Conservation (phyloP, 2,329 filamentous ascomycete species). For the Cytospora mali region DNA sequence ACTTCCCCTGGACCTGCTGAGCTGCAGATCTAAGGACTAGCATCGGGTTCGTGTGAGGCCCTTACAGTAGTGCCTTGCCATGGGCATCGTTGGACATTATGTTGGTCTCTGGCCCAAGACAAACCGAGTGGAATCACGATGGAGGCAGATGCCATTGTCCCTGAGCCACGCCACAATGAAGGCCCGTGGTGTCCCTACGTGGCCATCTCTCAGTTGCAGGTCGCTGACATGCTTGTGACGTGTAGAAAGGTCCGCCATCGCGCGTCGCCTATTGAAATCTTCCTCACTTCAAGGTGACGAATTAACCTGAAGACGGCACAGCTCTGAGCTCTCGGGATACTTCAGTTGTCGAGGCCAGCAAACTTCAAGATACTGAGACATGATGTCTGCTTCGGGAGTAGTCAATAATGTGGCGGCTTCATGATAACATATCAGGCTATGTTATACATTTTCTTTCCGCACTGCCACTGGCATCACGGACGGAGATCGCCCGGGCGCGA, state of each 20-base stretch:
- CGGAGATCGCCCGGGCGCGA: constrained; percentile 16
- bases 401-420: not conserved
- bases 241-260: not conserved
- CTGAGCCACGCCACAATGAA: not conserved
- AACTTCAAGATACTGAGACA: not conserved
- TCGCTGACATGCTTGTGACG: not conserved
- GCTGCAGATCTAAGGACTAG: not conserved
- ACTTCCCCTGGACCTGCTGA: not conserved
- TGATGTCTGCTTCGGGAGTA: not conserved
- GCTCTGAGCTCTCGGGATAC: too few relatives aligned
- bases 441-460: constrained; percentile 8
- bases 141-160: not conserved
- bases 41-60: not conserved
- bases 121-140: not conserved
- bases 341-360: not conserved
- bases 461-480: not conserved
- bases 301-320: not conserved
- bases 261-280: not conserved
- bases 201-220: not conserved
- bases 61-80: too few relatives aligned
- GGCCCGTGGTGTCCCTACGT: not conserved
- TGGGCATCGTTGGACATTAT: not conserved
- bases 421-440: not conserved
- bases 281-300: not conserved
- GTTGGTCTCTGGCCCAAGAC: not conserved